A percentile compares a stretch with the other conserved stretches of the same genome.
These are phyloP conservation scores for Coemansia sp. DNA, from an alignment of 371 early-diverging fungal genomes.

Conservation along the genomic window DNA sequence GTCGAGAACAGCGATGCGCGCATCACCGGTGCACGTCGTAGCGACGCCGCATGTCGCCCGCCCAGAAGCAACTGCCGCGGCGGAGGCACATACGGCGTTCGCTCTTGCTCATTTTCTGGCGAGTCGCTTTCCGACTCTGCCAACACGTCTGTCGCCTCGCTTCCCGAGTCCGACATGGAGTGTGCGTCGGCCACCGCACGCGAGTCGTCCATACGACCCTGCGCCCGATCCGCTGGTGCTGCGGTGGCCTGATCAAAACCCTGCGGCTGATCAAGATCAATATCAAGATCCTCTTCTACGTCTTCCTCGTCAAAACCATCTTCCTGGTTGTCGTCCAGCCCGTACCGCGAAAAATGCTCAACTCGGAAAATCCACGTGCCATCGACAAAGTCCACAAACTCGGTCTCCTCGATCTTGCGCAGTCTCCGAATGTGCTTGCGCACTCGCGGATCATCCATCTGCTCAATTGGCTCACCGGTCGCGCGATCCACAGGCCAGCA, in stretches of 20 bases:
- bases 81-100: slow-evolving; percentile 8
- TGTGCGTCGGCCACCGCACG: slow-evolving; percentile 34
- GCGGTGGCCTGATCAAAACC: slow-evolving; percentile 54
- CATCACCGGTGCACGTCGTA: slow-evolving; percentile 43
- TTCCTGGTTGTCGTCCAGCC: slow-evolving; percentile 58
- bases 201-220: slow-evolving; percentile 32
- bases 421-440: slow-evolving; percentile 70
- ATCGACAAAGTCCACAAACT: slow-evolving; percentile 73
- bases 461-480: slow-evolving; percentile 66
- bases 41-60: slow-evolving; percentile 25
- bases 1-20: slow-evolving; percentile 46
- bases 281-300: not conserved
- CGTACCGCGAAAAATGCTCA: slow-evolving; percentile 82
- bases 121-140: not conserved
- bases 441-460: slow-evolving; percentile 70
- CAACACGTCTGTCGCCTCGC: slow-evolving; percentile 1
- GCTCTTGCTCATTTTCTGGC: not conserved
- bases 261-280: not conserved
- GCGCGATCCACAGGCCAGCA: slow-evolving; percentile 83
- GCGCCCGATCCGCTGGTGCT: slow-evolving; percentile 15
- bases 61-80: slow-evolving; percentile 30
- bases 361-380: slow-evolving; percentile 90
- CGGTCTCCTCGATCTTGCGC: slow-evolving; percentile 65
- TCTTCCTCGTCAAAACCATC: slow-evolving; percentile 55
- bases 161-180: not conserved